These are phyloP conservation scores for Penicillium brasilianum DNA, from an alignment of 2,329 filamentous ascomycete species.

Conservation along the genomic window DNA sequence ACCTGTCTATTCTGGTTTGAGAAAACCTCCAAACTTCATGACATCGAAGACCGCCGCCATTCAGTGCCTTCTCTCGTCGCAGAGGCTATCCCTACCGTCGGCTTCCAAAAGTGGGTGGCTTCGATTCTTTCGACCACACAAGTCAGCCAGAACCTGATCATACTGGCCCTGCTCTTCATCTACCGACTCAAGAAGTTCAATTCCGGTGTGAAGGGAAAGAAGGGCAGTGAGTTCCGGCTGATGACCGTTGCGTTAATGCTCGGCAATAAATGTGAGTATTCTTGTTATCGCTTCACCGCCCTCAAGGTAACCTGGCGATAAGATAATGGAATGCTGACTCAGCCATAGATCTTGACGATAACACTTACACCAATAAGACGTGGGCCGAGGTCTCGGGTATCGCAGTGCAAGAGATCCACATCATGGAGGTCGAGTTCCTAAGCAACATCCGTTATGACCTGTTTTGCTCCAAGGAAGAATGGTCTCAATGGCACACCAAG, in stretches of 20 bases:
- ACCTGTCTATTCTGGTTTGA: slow-evolving; percentile 99
- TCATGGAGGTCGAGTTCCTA: slow-evolving; percentile 99
- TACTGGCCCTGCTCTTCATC: slow-evolving; percentile 88
- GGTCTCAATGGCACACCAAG: slow-evolving; percentile 84
- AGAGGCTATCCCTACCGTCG: slow-evolving; percentile 75
- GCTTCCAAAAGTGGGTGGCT: slow-evolving; percentile 93
- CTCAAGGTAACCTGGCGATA: slow-evolving; percentile 16
- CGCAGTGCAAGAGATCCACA: slow-evolving; percentile 90
- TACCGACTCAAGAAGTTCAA: slow-evolving; percentile 92
- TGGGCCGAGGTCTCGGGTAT: slow-evolving; percentile 98
- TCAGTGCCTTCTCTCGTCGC: slow-evolving; percentile 63
- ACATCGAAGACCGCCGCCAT: slow-evolving; percentile 65
- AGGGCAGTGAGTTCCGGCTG: slow-evolving; percentile 89
- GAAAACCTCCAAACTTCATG: slow-evolving; percentile 75
- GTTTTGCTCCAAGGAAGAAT: slow-evolving; percentile 82
- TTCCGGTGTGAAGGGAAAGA: slow-evolving; percentile 84
- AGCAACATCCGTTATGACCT: slow-evolving; percentile 98
- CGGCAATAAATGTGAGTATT: slow-evolving; percentile 84
- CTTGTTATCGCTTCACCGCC: slow-evolving; percentile 31
- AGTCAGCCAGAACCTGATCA: slow-evolving; percentile 92
- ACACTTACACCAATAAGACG: slow-evolving; percentile 99
- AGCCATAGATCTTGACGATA: slow-evolving; percentile 82
- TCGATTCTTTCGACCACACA: slow-evolving; percentile 91
- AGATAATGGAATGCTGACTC: slow-evolving; percentile 29
- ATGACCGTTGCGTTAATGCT: slow-evolving; percentile 96